These are phyloP conservation scores for Plectosphaerella cucumerina DNA, from an alignment of 2,329 filamentous ascomycete genomes.

Conservation along the genomic window DNA sequence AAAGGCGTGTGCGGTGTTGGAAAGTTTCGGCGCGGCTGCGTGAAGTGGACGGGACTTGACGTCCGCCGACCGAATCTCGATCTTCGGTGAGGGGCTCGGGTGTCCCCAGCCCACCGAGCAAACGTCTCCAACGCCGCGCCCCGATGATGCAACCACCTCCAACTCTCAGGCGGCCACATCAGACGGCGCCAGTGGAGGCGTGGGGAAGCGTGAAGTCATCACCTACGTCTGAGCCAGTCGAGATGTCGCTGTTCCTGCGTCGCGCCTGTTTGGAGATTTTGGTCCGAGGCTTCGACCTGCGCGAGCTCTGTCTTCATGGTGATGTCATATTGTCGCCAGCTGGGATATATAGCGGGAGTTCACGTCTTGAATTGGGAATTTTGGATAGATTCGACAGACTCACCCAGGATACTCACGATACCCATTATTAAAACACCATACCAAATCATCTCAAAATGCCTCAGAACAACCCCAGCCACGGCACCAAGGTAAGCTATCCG, in stretches of 20 bases:
- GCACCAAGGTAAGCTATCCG: not conserved
- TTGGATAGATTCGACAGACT: not conserved
- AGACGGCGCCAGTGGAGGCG: not conserved
- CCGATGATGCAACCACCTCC: not conserved
- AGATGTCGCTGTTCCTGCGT: not conserved
- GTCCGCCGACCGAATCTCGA: not conserved
- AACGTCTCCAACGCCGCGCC: not conserved
- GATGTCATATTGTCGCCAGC: not conserved
- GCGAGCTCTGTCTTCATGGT: not conserved
- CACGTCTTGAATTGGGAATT: not conserved
- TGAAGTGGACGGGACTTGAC: not conserved
- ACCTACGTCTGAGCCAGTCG: not conserved
- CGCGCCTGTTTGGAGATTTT: not conserved
- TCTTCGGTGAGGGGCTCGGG: not conserved
- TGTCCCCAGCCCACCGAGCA: not conserved
- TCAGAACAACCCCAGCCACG: not conserved
- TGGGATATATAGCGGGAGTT: not conserved
- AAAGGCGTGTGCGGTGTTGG: not conserved
- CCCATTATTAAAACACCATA: not conserved
- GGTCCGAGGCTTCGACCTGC: not conserved
- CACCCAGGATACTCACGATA: not conserved
- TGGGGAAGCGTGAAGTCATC: not conserved
- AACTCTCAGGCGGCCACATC: too few species aligned
- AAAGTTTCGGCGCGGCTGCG: not conserved
- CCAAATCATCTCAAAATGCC: conserved; percentile 1